These are phyloP conservation scores for Sideroxylon spinosum DNA, from an alignment of 179 eudicot species.

Conservation along the genomic window DNA sequence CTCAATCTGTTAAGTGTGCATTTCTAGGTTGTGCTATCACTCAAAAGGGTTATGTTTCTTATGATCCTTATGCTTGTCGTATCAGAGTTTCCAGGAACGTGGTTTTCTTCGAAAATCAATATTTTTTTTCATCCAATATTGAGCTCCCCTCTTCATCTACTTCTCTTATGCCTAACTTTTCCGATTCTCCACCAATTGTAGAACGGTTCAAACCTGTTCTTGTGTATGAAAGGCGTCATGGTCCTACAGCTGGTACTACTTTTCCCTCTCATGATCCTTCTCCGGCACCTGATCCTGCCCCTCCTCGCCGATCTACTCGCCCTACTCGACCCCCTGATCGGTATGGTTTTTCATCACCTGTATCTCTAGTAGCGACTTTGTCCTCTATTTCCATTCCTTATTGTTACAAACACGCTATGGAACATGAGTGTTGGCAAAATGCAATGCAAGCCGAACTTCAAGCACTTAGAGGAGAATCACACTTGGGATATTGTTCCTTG, in stretches of 20 bases:
- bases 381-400: too few species aligned
- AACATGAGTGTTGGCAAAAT: too few species aligned
- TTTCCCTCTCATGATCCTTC: not conserved
- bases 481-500: too few species aligned
- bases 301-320: not conserved
- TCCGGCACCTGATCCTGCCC: not conserved
- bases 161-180: not conserved
- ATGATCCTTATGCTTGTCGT: not conserved
- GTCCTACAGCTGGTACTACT: not conserved
- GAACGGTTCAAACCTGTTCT: too few species aligned
- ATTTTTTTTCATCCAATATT: not conserved
- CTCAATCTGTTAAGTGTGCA: constrained; percentile 9
- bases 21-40: not conserved
- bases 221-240: not conserved
- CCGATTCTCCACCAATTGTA: not conserved
- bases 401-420: too few species aligned
- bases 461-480: too few species aligned
- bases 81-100: constrained; percentile 9
- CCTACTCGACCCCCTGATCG: not conserved
- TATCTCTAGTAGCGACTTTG: too few species aligned
- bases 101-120: not conserved
- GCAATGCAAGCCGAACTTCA: too few species aligned
- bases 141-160: not conserved
- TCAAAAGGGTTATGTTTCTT: constrained; percentile 4
- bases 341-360: too few species aligned